Conservation (phyloP, 2,329 filamentous ascomycete species). For the Microdochium bolleyi region DNA sequence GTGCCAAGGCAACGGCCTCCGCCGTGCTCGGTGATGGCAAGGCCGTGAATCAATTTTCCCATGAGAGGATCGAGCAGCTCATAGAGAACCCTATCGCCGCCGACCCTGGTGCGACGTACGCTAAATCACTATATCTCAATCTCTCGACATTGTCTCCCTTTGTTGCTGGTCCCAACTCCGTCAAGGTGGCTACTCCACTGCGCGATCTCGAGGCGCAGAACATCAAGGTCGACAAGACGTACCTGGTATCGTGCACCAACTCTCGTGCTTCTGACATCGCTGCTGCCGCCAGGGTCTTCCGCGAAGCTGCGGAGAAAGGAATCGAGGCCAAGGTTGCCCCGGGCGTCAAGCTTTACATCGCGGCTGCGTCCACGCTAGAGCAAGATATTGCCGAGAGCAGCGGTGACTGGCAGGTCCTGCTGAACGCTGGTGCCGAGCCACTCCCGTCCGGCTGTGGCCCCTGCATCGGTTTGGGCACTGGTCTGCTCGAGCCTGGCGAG, state of each 20-base stretch:
- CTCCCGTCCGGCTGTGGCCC: conserved; percentile 71
- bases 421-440: conserved; percentile 69
- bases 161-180: conserved; percentile 81
- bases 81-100: conserved; percentile 58
- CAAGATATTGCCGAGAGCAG: conserved; percentile 69
- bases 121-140: conserved; percentile 76
- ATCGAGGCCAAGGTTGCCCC: conserved; percentile 61
- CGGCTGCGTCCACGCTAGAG: conserved; percentile 73
- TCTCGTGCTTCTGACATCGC: conserved; percentile 72
- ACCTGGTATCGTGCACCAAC: conserved; percentile 88
- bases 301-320: conserved; percentile 61
- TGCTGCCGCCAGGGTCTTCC: conserved; percentile 78
- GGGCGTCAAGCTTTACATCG: conserved; percentile 80
- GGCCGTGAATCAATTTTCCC: conserved; percentile 56
- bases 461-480: conserved; percentile 76
- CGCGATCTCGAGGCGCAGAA: conserved; percentile 62
- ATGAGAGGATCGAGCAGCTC: conserved; percentile 65
- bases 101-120: conserved; percentile 71
- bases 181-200: conserved; percentile 78
- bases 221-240: conserved; percentile 77
- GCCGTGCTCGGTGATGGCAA: conserved; percentile 49
- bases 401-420: conserved; percentile 77
- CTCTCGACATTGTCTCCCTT: conserved; percentile 78
- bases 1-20: conserved; percentile 65
- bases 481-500: conserved; percentile 77